Evolutionary conservation across 805 yeast genomes (phyloP), one percentile per base, ranked within the genome.

Genomic region (Grigorovia yakushimaensis): DNA sequence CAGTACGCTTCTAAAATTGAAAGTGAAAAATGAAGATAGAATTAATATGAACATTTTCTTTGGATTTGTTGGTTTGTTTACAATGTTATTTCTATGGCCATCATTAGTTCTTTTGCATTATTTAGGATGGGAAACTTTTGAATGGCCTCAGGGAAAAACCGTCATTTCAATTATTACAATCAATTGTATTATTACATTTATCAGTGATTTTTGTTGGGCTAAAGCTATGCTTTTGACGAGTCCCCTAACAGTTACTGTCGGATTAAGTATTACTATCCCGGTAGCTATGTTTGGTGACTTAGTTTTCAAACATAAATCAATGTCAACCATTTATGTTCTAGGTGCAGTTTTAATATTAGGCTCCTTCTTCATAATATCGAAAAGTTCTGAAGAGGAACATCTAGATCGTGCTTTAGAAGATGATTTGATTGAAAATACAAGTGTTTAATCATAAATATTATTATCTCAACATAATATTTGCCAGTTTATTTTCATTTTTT

Each of bases 141-240:
- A 78, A 56, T 57, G 83, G 41, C 98, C 98, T 1, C 70, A 73
- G 0, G 65, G 76, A 1, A 51, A 67, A 0, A 69, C 71, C 37
- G 78, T 83, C 3, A 68, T 80, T 58, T 48, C 65, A 1, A 69
- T 88, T 2, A 67, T 91, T 6, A 44, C 74, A 0, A 51, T 78
- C 42, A 93, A 93, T 63, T 84, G 89, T 49, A 58, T 78, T 35
- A 79, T 88, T 39, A 88, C 96, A 0, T 82, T 93, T 54, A 66
- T 89, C 15, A 83, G 95, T 38, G 98, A 93, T 62, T 88, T 83
- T 56, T 81, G 94, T 58, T 93, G 98, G 98, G 96, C 95, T 33
- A 79, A 87, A 52, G 95, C 98, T 0, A 93, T 89, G 78, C 73
- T 93, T 30, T 69, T 93, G 59, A 93, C 98, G 0, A 83, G 93